Evolutionary conservation across 106 monocot species (phyloP).

Genomic region (Dactylorhiza incarnata): DNA sequence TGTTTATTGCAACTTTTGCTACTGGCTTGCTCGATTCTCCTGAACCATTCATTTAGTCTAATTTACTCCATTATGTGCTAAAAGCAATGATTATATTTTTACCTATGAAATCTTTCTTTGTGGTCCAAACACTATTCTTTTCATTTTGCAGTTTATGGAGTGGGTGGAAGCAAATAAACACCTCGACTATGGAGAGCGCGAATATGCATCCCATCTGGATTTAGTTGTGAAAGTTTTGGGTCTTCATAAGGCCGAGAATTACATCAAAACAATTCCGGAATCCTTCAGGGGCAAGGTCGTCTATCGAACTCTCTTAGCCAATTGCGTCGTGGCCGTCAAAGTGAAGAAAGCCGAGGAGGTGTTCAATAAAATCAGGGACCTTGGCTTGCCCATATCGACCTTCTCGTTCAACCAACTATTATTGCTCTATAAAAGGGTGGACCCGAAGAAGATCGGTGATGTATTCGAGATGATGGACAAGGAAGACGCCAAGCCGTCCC

Average conservation of each 20-base stretch:
- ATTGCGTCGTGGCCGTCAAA: constrained; percentile 45
- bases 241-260: constrained; percentile 54
- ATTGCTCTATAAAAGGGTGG: constrained; percentile 70
- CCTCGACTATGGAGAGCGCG: constrained; percentile 51
- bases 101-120: no score
- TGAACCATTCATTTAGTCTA: neutral
- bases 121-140: neutral
- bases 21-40: neutral
- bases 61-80: neutral
- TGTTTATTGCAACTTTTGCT: no score
- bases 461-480: constrained; percentile 83
- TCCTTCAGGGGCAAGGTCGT: constrained; percentile 47
- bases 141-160: constrained; percentile 55
- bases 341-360: constrained; percentile 66
- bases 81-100: no score
- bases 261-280: constrained; percentile 57
- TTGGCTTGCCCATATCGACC: constrained; percentile 39
- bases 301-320: constrained; percentile 71
- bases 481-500: constrained; percentile 67
- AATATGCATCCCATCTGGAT: constrained; percentile 64
- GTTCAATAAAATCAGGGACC: constrained; percentile 70
- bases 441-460: constrained; percentile 74
- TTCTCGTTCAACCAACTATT: constrained; percentile 86
- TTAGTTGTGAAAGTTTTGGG: constrained; percentile 63
- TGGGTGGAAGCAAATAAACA: constrained; percentile 61